Evolutionary conservation across 2,329 filamentous ascomycete species (phyloP), one percentile per base, ranked within the genome.

Genomic region (Paracamarosporium sp.): DNA sequence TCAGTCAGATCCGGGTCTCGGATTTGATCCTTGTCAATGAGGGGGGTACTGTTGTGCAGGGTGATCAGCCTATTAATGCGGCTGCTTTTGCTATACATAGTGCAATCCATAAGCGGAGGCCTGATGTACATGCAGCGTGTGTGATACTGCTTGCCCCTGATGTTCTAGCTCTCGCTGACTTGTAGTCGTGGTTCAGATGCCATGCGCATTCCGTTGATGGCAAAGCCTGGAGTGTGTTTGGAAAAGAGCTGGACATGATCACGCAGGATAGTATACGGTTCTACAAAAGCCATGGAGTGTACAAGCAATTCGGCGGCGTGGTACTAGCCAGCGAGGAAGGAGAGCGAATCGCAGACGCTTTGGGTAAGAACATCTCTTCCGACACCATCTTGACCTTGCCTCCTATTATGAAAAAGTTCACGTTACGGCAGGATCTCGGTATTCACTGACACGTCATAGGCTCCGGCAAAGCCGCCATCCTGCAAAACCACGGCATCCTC

Each of bases 41-140:
- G 56, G 66, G 75, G 15, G 79, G 79, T 22, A 65, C 75, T 20
- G 73, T 79, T 1, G 76, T 79, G 1, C 67, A 76, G 17, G 78
- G 78, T 9, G 55, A 78, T 76, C 66, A 74, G 50, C 72, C 71
- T 60, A 74, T 82, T 60, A 82, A 82, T 55, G 76, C 79, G 5
- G 80, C 80, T 0, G 80, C 79, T 0, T 82, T 81, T 60, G 76
- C 78, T 0, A 82, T 82, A 36, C 80, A 82, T 59, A 77, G 75
- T 4, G 80, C 79, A 33, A 76, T 79, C 38, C 76, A 76, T 45
- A 69, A 65, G 55, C 62, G 70, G 12, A 57, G 74, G 20, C 71
- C 76, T 6, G 76, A 79, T 54, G 72, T 79, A 3, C 68, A 78
- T 61, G 78, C 74, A 1, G 78, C 78, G 7, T 80, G 22, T 12